A percentile compares a stretch with the other conserved stretches of the same genome.
phyloP scores from a whole-genome alignment of 345 rosid species.

The Turnera subulata region DNA sequence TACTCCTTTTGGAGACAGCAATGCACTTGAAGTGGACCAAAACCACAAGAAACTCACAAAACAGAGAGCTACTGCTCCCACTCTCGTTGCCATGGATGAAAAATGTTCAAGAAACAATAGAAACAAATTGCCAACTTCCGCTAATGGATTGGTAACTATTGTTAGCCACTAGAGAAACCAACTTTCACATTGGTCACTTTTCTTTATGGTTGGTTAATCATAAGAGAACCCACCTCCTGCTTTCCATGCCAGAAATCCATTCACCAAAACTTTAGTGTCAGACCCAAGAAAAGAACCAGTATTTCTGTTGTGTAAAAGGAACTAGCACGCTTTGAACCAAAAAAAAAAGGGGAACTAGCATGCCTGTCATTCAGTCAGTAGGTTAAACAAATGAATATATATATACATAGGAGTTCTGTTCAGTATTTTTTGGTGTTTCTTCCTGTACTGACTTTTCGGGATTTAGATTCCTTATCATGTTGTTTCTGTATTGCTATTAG shows the following conservation, averaged over 20 bases:
- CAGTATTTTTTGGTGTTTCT: no score
- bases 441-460: no score
- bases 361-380: conserved; percentile 46
- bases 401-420: no score
- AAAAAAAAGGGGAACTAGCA: conserved; percentile 41
- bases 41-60: conserved; percentile 41
- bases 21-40: conserved; percentile 42
- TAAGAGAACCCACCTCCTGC: conserved; percentile 29
- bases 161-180: conserved; percentile 9
- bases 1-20: conserved; percentile 82
- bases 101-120: conserved; percentile 17
- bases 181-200: conserved; percentile 25
- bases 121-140: conserved; percentile 23
- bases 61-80: conserved; percentile 24
- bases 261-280: conserved; percentile 48
- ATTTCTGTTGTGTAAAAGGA: conserved; percentile 43
- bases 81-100: conserved; percentile 30
- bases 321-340: conserved; percentile 41
- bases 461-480: no score
- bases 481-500: no score
- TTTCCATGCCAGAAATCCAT: conserved; percentile 50
- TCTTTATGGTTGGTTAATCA: conserved; percentile 26
- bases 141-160: not conserved
- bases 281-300: conserved; percentile 33
- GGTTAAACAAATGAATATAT: conserved; percentile 26